Base-by-base conservation (phyloP, 106 monocot species). In the Ottelia alismoides region DNA sequence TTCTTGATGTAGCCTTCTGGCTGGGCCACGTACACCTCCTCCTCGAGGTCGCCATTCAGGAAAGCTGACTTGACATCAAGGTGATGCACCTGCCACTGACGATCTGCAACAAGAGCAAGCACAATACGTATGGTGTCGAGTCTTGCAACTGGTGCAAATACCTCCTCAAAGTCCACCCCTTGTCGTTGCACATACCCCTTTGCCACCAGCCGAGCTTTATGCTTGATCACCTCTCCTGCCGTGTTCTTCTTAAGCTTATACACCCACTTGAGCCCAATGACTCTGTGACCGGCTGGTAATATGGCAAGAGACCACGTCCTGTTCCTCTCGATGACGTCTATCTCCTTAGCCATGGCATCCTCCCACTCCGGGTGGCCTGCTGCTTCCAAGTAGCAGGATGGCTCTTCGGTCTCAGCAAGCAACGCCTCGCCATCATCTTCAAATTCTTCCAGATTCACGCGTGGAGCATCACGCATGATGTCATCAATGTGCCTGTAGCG, bases 61-160 rank as follows among this genome's bases (percentile, higher is more conserved):
- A 56, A 56, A 31, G 56, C 56, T 6, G 56, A 56, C 12, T 56
- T 56, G 12, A 56, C 56, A 32, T 22, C 6, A 56, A 60, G 22
- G 14, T 60, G 59, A 27, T 46, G 24, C 2, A 56, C 20, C 3
- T 56, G n/a, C 32, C 56, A 56, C 18, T 16, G 2, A 6, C 20
- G 24, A 24, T 60, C 16, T 2, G 59, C 59, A 4, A 25, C 59
- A 12, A 60, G 9, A 17, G 45, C 22, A 27, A 60, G 23, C 2
- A 60, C 24, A 20, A 47, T 17, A 27, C 59, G 18, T 2, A 56
- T 31, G 2, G 31, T 56, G 18, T 56, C 56, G 27, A 56, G 21
- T 22, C 56, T 25, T 16, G 27, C 59, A 7, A 60, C 27, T 3
- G 59, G 45, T n/a, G 46, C 2, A 26, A 60, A 60, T 7, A 18